Evolutionary conservation across 2,329 filamentous ascomycete species (phyloP).

Genomic region (Aspergillus felis): DNA sequence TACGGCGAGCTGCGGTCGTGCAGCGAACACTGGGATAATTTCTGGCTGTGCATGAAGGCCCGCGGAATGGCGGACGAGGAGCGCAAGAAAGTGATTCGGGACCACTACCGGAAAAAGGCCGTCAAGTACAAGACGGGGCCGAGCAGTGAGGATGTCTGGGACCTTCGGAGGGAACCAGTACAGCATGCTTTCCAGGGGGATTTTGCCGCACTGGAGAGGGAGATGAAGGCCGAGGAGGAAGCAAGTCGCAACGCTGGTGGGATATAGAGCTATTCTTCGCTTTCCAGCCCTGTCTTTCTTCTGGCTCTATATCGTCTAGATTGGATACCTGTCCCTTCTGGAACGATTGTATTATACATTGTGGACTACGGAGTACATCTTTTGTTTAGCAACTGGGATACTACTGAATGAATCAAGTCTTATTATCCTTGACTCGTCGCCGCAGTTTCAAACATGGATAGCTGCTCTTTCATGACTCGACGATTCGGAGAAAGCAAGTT

Average conservation of each 20-base stretch:
- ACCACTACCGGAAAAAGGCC: slow-evolving; percentile 65
- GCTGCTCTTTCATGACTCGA: neutral
- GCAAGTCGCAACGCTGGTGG: slow-evolving; percentile 27
- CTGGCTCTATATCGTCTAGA: neutral
- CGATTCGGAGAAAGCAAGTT: neutral
- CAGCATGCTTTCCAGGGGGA: slow-evolving; percentile 46
- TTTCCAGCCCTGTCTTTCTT: neutral
- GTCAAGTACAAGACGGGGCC: slow-evolving; percentile 63
- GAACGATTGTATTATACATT: slow-evolving; percentile 1
- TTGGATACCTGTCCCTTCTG: slow-evolving; percentile 3
- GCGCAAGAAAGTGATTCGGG: slow-evolving; percentile 58
- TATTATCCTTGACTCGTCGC: neutral
- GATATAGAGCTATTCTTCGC: slow-evolving; percentile 4
- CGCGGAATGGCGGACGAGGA: slow-evolving; percentile 58
- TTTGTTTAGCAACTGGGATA: neutral
- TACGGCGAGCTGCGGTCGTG: slow-evolving; percentile 74
- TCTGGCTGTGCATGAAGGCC: slow-evolving; percentile 96
- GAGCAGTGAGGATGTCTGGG: slow-evolving; percentile 91
- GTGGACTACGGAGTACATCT: neutral
- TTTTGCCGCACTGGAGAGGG: slow-evolving; percentile 39
- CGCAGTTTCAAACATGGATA: neutral
- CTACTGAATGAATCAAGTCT: neutral
- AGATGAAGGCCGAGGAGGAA: slow-evolving; percentile 42
- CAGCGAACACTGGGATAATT: slow-evolving; percentile 83
- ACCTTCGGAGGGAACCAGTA: slow-evolving; percentile 62